Conservation (phyloP, 768 basidiomycete species). For the Coprinopsis sp. region DNA sequence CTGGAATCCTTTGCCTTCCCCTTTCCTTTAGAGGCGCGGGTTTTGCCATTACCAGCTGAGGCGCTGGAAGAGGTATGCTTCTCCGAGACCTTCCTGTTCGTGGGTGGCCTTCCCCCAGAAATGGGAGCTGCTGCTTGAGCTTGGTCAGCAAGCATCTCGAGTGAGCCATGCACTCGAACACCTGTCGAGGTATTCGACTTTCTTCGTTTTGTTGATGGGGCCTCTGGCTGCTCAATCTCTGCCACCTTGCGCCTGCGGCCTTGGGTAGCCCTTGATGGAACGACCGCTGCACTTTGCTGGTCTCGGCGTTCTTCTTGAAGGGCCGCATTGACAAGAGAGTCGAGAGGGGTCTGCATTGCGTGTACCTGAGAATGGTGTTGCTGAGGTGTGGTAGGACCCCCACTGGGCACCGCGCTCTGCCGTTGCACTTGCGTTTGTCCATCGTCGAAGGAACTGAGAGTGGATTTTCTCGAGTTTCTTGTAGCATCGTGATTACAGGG, state of each 20-base stretch:
- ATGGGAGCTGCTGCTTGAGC: constrained; percentile 48
- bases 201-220: constrained; percentile 31
- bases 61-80: constrained; percentile 4
- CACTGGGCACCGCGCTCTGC: not conserved
- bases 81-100: constrained; percentile 5
- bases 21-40: too few species aligned
- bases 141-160: constrained; percentile 74
- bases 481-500: too few species aligned
- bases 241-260: constrained; percentile 19
- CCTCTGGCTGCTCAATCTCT: constrained; percentile 26
- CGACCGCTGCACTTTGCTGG: not conserved
- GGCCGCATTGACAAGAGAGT: constrained; percentile 58
- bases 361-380: constrained; percentile 6
- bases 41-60: too few species aligned
- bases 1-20: too few species aligned
- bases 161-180: constrained; percentile 43
- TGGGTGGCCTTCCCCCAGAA: constrained; percentile 25
- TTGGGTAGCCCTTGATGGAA: not conserved
- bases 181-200: constrained; percentile 16
- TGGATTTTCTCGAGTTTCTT: too few species aligned
- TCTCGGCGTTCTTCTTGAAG: constrained; percentile 40
- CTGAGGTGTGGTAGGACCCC: constrained; percentile 3
- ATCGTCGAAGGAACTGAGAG: constrained; percentile 9
- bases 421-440: constrained; percentile 1
- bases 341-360: constrained; percentile 39